phyloP scores from a whole-genome alignment of 164 flowering plant genomes.

The Pachysandra terminalis region DNA sequence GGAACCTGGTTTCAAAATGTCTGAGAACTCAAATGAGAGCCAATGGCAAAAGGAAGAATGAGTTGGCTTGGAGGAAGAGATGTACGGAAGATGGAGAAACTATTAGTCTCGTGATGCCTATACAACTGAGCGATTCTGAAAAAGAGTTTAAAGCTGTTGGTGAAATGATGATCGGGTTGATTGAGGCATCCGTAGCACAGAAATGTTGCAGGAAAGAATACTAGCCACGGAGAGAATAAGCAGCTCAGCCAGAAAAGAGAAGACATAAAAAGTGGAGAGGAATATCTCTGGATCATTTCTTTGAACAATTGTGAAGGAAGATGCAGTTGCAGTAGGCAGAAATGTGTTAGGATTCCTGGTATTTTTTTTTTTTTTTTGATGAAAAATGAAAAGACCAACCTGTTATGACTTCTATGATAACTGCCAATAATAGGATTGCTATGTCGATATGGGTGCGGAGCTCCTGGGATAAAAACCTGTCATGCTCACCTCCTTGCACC shows the following conservation, averaged over 20 bases:
- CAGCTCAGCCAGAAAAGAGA: not conserved
- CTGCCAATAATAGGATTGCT: too few relatives aligned
- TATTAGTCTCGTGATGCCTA: conserved; percentile 14
- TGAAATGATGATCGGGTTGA: conserved; percentile 24
- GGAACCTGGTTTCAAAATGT: conserved; percentile 16
- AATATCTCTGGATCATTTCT: conserved; percentile 18
- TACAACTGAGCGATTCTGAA: conserved; percentile 17
- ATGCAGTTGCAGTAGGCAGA: conserved; percentile 4
- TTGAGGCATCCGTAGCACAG: conserved; percentile 14
- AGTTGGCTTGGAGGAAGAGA: not conserved
- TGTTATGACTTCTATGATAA: too few relatives aligned
- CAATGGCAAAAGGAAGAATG: conserved; percentile 2
- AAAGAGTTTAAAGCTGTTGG: conserved; percentile 14
- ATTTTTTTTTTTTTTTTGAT: conserved; percentile 5
- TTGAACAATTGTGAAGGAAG: conserved; percentile 4
- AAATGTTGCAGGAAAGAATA: conserved; percentile 21
- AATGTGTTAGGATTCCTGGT: conserved; percentile 8
- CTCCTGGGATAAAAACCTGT: too few relatives aligned
- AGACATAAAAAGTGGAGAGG: conserved; percentile 2
- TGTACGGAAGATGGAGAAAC: not conserved
- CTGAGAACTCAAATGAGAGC: conserved; percentile 14
- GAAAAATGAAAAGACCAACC: not conserved
- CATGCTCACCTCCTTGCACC: too few relatives aligned
- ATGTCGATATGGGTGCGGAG: too few relatives aligned
- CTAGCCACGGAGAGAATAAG: not conserved